These are phyloP conservation scores for Claviceps fusiformis DNA, from an alignment of 2,329 filamentous ascomycete species.

Conservation along the genomic window DNA sequence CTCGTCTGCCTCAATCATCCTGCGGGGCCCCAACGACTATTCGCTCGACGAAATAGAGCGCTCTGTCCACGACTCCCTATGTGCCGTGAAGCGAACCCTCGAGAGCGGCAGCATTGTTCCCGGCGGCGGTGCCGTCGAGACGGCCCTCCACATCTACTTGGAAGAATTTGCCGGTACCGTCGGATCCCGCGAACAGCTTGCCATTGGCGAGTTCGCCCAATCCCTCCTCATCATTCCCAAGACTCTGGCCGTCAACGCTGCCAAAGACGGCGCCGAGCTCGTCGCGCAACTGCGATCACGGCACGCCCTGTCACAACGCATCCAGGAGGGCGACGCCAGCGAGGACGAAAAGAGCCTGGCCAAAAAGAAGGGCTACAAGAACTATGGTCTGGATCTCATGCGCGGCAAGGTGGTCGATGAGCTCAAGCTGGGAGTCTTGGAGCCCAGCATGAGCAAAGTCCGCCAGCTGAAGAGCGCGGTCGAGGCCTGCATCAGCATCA, in stretches of 20 bases:
- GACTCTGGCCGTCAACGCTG: constrained; percentile 91
- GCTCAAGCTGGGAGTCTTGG: constrained; percentile 87
- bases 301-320: constrained; percentile 87
- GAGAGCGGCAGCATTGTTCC: constrained; percentile 96
- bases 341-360: constrained; percentile 83
- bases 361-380: constrained; percentile 95
- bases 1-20: constrained; percentile 88
- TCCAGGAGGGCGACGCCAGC: constrained; percentile 68
- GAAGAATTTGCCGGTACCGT: constrained; percentile 98
- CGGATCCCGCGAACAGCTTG: constrained; percentile 90
- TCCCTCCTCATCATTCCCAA: constrained; percentile 90
- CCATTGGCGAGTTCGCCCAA: constrained; percentile 94
- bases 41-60: constrained; percentile 98
- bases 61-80: constrained; percentile 91
- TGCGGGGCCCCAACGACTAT: constrained; percentile 91
- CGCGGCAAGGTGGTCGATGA: constrained; percentile 87
- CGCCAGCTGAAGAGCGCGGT: constrained; percentile 97
- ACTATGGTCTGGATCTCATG: constrained; percentile 85
- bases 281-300: constrained; percentile 89
- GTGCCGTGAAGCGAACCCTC: constrained; percentile 90
- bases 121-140: constrained; percentile 92
- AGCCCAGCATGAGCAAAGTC: constrained; percentile 97
- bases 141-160: constrained; percentile 96
- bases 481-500: constrained; percentile 96
- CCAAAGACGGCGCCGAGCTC: constrained; percentile 89